Percentiles rank a stretch among this genome's conserved stretches.
phyloP scores from a whole-genome alignment of 1,284 basidiomycete genomes.

The Flammula alnicola region DNA sequence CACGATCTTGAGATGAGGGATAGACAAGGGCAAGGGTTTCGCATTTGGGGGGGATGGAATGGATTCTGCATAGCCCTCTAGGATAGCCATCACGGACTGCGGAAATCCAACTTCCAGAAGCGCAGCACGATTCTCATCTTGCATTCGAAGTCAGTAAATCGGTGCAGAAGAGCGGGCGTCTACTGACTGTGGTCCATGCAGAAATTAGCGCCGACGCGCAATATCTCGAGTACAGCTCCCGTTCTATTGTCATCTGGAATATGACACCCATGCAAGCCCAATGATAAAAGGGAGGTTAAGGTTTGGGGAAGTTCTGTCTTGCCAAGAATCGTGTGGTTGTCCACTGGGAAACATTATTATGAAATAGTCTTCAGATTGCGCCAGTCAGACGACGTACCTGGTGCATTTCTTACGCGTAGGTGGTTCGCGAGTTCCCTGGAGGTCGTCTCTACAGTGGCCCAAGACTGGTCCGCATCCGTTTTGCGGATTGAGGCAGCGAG shows the following conservation, averaged over 20 bases:
- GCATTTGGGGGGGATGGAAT: constrained; percentile 46
- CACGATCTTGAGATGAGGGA: constrained; percentile 71
- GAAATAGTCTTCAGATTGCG: background rate
- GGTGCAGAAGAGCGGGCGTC: background rate
- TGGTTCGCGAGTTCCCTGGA: constrained; percentile 65
- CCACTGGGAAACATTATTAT: constrained; percentile 46
- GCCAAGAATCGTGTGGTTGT: constrained; percentile 73
- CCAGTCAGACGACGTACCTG: constrained; percentile 38
- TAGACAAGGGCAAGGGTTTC: constrained; percentile 54
- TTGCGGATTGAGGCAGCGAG: constrained; percentile 41
- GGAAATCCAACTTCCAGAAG: constrained; percentile 73
- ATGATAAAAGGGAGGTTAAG: constrained; percentile 60
- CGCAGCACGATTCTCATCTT: constrained; percentile 68
- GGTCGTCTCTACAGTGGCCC: constrained; percentile 55
- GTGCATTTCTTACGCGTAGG: constrained; percentile 56
- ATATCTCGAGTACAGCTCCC: constrained; percentile 62
- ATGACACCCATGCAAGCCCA: constrained; percentile 52
- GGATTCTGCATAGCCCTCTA: constrained; percentile 70
- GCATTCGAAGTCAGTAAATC: background rate
- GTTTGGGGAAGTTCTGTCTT: constrained; percentile 65
- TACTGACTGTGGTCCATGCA: constrained; percentile 80
- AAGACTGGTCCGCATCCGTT: constrained; percentile 41
- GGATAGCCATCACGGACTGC: constrained; percentile 63
- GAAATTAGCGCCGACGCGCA: constrained; percentile 78
- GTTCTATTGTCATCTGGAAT: constrained; percentile 50